phyloP scores from a whole-genome alignment of 2,329 filamentous ascomycete species.

The Trichoderma sp. region DNA sequence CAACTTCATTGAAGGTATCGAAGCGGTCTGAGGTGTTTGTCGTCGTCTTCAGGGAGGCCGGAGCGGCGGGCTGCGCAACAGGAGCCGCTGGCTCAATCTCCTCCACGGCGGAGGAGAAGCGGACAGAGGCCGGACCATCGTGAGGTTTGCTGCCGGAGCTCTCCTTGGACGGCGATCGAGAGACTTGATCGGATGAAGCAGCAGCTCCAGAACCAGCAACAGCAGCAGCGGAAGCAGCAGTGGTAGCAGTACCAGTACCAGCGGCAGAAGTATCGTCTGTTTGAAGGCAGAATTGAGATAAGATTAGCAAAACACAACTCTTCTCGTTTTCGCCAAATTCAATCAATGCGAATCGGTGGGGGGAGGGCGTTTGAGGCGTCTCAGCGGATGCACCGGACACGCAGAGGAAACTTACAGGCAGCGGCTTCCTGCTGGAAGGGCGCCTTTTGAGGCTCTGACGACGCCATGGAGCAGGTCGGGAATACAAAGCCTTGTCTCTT shows the following conservation, averaged over 20 bases:
- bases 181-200: not conserved
- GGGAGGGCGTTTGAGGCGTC: not conserved
- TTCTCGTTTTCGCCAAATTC: not conserved
- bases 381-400: constrained; percentile 9
- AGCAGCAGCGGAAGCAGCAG: not conserved
- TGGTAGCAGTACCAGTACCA: not conserved
- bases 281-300: not conserved
- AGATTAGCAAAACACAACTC: not conserved
- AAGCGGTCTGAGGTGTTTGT: constrained; percentile 23
- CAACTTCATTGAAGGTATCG: constrained; percentile 41
- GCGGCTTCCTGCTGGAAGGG: constrained; percentile 19
- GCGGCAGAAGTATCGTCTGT: not conserved
- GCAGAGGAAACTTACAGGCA: constrained; percentile 19
- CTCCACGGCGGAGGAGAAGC: constrained; percentile 68
- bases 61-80: constrained; percentile 41
- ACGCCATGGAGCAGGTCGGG: constrained; percentile 20
- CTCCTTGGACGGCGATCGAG: constrained; percentile 4
- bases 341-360: not conserved
- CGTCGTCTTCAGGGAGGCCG: constrained; percentile 19
- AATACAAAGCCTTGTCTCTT: not conserved
- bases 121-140: constrained; percentile 51
- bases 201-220: not conserved
- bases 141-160: constrained; percentile 23
- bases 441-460: constrained; percentile 18
- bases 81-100: constrained; percentile 51